These are phyloP conservation scores for Aspergillus taichungensis DNA, from an alignment of 495 filamentous ascomycete species.

Conservation along the genomic window DNA sequence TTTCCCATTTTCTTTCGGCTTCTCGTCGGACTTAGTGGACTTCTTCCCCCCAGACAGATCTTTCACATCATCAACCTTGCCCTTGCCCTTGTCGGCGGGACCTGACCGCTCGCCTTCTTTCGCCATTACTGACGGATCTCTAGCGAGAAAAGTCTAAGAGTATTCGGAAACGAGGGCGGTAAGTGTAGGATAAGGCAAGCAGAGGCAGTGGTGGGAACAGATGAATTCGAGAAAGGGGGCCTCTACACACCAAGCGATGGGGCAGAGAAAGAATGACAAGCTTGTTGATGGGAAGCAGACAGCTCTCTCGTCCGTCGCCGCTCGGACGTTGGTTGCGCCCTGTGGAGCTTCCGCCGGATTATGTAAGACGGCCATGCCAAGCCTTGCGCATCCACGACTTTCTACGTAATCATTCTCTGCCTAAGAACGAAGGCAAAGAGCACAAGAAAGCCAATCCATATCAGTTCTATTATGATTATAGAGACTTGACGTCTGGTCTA, in stretches of 20 bases:
- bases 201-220: slow-evolving; percentile 2
- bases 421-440: no score
- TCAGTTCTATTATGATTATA: no score
- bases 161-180: neutral
- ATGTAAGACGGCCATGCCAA: slow-evolving; percentile 26
- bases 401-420: no score
- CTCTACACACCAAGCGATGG: slow-evolving; percentile 24
- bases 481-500: no score
- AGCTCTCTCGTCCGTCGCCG: slow-evolving; percentile 20
- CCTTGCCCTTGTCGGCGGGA: slow-evolving; percentile 89
- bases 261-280: slow-evolving; percentile 25
- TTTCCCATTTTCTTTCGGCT: slow-evolving; percentile 63
- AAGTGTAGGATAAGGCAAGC: slow-evolving; percentile 1
- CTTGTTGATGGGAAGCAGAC: slow-evolving; percentile 34
- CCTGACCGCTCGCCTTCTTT: slow-evolving; percentile 83
- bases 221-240: slow-evolving; percentile 9
- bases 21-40: slow-evolving; percentile 52
- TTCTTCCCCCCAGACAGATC: slow-evolving; percentile 52
- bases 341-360: slow-evolving; percentile 34
- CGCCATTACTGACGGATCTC: slow-evolving; percentile 59
- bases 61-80: slow-evolving; percentile 63
- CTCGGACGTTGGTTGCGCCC: slow-evolving; percentile 17
- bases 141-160: slow-evolving; percentile 21
- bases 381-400: neutral
- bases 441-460: no score